Base-by-base conservation (phyloP, 306 rosid genomes). In the Rosa multiflora region DNA sequence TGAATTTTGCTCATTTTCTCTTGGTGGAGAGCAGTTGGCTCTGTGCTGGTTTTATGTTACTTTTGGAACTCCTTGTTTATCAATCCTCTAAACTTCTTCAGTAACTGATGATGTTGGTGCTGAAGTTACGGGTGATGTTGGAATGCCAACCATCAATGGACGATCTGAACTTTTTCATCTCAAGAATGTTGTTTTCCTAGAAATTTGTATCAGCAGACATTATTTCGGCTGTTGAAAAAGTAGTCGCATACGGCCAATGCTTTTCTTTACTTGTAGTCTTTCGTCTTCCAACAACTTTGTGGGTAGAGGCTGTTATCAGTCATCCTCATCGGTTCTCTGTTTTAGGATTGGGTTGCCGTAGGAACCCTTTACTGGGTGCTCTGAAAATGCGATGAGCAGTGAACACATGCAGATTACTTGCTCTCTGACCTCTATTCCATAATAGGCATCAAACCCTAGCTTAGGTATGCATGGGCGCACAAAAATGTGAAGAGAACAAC, bases 61-160 rank as follows among this genome's bases (percentile, higher is more conserved):
- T 43, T 56, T 75, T 47, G 49, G 69, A 32, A 61, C 29, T 39
- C 35, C 37, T 75, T 64, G 70, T 75, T 77, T 68, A 29, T 62
- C 13, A 17, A 12, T n/a, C 72, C 48, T 48, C 20, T 35, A n/a
- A 42, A 1, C 67, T 67, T 40, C 15, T 67, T 40, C 15, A 42
- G 49, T 12, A 67, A 42, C 49, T 18, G 23, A 35, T 66, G 69
- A 63, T 26, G 71, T 9, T 8, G 49, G 8, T 39, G 72, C 49
- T 40, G 48, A 18, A 68, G 52, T 42, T 40, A 29, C 32, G 17
- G 74, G 32, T 23, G 61, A 43, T 72, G 68, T 47, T 77, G 74
- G 75, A 68, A 75, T 69, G 64, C 82, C 58, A 53, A 69, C 78
- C 72, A 76, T 51, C 47, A 52, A 43, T 75, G 80, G 72, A 72